These are phyloP conservation scores for Ustulina deusta DNA, from an alignment of 2,329 filamentous ascomycete genomes.

Conservation along the genomic window DNA sequence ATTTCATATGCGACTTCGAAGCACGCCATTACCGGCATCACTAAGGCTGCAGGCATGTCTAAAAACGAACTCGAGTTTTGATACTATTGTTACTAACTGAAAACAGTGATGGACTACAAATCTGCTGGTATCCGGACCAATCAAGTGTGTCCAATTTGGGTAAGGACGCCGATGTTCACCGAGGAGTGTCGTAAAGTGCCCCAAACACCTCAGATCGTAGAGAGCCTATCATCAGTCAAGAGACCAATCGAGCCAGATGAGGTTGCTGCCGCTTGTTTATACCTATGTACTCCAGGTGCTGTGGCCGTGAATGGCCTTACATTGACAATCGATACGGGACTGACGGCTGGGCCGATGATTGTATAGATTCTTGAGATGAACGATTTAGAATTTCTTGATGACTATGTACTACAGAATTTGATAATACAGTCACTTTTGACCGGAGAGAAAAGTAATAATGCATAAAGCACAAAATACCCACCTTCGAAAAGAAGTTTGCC, in stretches of 20 bases:
- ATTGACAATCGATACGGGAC: constrained; percentile 37
- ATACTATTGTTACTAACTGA: background rate
- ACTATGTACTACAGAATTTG: background rate
- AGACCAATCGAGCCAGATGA: constrained; percentile 43
- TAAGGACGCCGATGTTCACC: constrained; percentile 41
- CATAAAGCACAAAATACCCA: no score
- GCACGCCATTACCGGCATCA: constrained; percentile 46
- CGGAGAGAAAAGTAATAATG: no score
- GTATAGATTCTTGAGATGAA: background rate
- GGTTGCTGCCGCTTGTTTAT: constrained; percentile 42
- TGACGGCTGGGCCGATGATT: constrained; percentile 2
- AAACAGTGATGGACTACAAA: constrained; percentile 41
- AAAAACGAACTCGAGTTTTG: background rate
- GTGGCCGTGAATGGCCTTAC: constrained; percentile 39
- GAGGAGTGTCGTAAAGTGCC: constrained; percentile 40
- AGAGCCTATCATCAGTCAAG: constrained; percentile 35
- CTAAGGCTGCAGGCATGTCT: constrained; percentile 38
- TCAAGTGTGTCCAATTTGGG: constrained; percentile 41
- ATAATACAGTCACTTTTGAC: no score
- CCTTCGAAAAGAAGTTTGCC: no score
- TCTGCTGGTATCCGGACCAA: constrained; percentile 39
- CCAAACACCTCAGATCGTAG: constrained; percentile 23
- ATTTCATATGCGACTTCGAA: constrained; percentile 46
- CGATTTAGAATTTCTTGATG: background rate
- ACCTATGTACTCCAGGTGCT: constrained; percentile 39